Conservation (phyloP, 1,139 yeast genomes). For the Kodamaea plutei region DNA sequence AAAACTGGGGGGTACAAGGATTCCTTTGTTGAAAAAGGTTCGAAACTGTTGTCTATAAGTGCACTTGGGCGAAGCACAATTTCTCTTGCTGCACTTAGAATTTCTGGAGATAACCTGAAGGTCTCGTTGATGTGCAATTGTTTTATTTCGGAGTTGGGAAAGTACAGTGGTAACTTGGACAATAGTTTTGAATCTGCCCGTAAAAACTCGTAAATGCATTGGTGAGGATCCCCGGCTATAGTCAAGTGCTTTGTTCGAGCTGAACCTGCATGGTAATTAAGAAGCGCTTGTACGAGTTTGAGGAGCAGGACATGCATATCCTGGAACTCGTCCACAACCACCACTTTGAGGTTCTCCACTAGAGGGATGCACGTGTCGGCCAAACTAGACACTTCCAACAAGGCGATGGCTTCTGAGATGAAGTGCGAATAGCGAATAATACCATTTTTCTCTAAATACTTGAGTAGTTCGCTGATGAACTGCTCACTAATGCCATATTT, state of each 20-base stretch:
- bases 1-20: constrained; percentile 31
- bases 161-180: constrained; percentile 19
- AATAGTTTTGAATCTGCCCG: constrained; percentile 33
- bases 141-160: constrained; percentile 22
- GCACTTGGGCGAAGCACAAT: constrained; percentile 13
- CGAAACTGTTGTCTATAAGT: constrained; percentile 5
- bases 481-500: constrained; percentile 20
- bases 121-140: constrained; percentile 42
- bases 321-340: constrained; percentile 74
- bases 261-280: constrained; percentile 24
- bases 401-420: constrained; percentile 25
- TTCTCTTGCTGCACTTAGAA: constrained; percentile 40
- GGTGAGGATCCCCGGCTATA: constrained; percentile 66
- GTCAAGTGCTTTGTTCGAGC: constrained; percentile 45
- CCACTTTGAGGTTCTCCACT: constrained; percentile 26
- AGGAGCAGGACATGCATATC: constrained; percentile 58
- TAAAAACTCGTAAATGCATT: not conserved
- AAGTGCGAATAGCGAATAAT: constrained; percentile 37
- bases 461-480: constrained; percentile 15
- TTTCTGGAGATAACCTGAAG: constrained; percentile 58
- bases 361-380: constrained; percentile 20
- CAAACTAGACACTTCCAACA: constrained; percentile 16
- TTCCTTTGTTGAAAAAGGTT: constrained; percentile 18
- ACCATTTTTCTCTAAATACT: constrained; percentile 24
- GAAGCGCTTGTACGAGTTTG: constrained; percentile 39